Conservation (phyloP, 2,329 filamentous ascomycete genomes). For the Fusarium sp. region DNA sequence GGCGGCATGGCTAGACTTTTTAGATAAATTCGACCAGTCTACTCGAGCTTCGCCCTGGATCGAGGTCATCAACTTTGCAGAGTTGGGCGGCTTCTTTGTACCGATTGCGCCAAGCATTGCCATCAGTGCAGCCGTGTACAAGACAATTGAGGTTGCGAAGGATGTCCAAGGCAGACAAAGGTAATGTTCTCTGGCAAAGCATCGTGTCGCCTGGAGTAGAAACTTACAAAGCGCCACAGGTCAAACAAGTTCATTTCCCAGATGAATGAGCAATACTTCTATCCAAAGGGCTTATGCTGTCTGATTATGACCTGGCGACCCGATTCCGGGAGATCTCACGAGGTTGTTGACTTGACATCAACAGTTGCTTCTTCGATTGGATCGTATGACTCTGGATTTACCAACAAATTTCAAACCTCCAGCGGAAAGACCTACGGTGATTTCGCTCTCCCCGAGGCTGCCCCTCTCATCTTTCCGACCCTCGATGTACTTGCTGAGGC, state of each 20-base stretch:
- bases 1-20: slow-evolving; percentile 11
- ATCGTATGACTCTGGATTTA: neutral
- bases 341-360: slow-evolving; percentile 31
- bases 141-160: slow-evolving; percentile 3
- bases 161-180: slow-evolving; percentile 9
- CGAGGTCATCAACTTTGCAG: slow-evolving; percentile 13
- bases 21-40: slow-evolving; percentile 17
- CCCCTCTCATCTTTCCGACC: slow-evolving; percentile 50
- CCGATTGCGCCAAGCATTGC: slow-evolving; percentile 12
- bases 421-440: slow-evolving; percentile 18
- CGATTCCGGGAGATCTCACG: slow-evolving; percentile 41
- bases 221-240: neutral
- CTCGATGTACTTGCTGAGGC: slow-evolving; percentile 8
- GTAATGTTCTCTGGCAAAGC: neutral
- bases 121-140: slow-evolving; percentile 3
- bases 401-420: slow-evolving; percentile 11
- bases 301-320: slow-evolving; percentile 64
- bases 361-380: neutral
- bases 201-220: neutral
- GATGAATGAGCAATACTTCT: slow-evolving; percentile 58
- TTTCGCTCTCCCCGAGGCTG: slow-evolving; percentile 57
- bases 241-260: slow-evolving; percentile 10
- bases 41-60: slow-evolving; percentile 7
- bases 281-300: slow-evolving; percentile 62
- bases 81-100: slow-evolving; percentile 9